A percentile compares a stretch with the other conserved stretches of the same genome.
phyloP scores from a whole-genome alignment of 257 asterid genomes.

The Solanum arcanum region DNA sequence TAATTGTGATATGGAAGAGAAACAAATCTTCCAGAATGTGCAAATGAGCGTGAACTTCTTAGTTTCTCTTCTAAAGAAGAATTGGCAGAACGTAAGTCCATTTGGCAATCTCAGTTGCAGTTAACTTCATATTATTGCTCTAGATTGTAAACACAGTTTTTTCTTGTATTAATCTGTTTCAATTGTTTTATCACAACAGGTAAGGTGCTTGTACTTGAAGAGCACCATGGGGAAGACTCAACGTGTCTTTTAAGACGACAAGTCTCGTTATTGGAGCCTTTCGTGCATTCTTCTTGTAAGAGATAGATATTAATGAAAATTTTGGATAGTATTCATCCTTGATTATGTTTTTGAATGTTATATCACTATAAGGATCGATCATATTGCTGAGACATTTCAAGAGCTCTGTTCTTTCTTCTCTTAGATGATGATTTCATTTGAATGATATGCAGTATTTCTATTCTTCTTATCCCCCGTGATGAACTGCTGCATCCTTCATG shows the following conservation, averaged over 20 bases:
- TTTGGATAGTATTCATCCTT: not conserved
- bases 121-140: not conserved
- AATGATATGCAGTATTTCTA: not conserved
- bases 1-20: not conserved
- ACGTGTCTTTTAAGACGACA: not conserved
- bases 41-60: constrained; percentile 11
- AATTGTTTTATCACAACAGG: not conserved
- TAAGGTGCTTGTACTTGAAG: constrained; percentile 16
- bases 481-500: not conserved
- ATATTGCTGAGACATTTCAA: not conserved
- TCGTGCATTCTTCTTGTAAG: not conserved
- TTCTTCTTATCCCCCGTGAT: not conserved
- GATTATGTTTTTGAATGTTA: not conserved
- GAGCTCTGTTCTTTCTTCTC: not conserved
- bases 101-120: not conserved
- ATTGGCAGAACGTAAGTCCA: constrained; percentile 9
- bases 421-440: not conserved
- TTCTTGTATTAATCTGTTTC: not conserved
- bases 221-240: constrained; percentile 16
- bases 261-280: not conserved
- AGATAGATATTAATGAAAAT: not conserved
- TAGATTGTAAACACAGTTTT: not conserved
- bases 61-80: constrained; percentile 4
- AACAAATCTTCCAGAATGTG: not conserved
- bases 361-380: not conserved